Evolutionary conservation across 2,329 filamentous ascomycete species (phyloP), one percentile per base, ranked within the genome.

Genomic region (Arthrobotrys pseudoclavata): DNA sequence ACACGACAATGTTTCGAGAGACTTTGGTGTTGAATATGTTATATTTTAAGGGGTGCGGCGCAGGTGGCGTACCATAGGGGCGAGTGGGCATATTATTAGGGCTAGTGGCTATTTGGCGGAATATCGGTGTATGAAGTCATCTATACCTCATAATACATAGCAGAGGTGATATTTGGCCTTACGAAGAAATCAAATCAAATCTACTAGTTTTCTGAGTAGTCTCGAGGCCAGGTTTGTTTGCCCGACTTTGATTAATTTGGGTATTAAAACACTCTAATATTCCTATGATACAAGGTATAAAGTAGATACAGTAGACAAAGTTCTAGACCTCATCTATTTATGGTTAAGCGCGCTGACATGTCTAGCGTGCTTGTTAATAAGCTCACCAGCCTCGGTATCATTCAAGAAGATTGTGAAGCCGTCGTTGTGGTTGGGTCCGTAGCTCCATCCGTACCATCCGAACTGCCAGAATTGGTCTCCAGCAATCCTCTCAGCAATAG

Each of bases 401-500:
- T 88, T 87, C 31, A 88, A 79, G 79, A 84, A 89, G 60, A 89
- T 88, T 0, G 87, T 88, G 80, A 88, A 88, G 0, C 87, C 87
- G 66, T 88, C 87, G 50, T 89, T 83, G 62, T 88, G 83, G 80
- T 89, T 89, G 48, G 84, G 84, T 0, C 87, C 87, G 45, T 87
- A 88, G 2, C 86, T 87, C 79, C 85, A 88, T 0, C 83, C 83
- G 3, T 84, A 85, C 79, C 83, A 88, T 0, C 87, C 87, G 79
- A 84, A 88, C 78, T 89, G 87, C 87, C 87, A 89, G 82, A 85
- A 89, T 84, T 88, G 84, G 76, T 88, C 87, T 7, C 80, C 80
- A 1, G 86, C 82, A 81, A 89, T 83, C 79, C 85, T 85, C 80
- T 87, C 84, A 69, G 85, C 82, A 5, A 87, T 79, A 13, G 83